These are phyloP conservation scores for Cardamine chenopodiifolia DNA, from an alignment of 345 rosid genomes.

Conservation along the genomic window DNA sequence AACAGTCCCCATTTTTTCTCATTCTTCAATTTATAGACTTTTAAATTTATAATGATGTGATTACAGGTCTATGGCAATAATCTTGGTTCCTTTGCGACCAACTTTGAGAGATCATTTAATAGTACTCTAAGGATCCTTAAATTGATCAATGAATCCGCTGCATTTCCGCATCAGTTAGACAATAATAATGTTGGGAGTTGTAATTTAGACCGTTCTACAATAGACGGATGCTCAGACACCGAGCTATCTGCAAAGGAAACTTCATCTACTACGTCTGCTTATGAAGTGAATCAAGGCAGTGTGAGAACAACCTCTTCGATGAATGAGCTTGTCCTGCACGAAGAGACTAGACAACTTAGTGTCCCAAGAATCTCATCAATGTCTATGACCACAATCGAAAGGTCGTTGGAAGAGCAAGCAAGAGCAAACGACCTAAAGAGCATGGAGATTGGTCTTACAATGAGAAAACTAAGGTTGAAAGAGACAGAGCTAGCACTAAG, in stretches of 20 bases:
- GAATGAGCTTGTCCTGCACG: constrained; percentile 49
- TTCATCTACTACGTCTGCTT: constrained; percentile 30
- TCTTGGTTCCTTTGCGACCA: constrained; percentile 60
- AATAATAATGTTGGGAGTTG: constrained; percentile 36
- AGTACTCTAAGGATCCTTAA: constrained; percentile 84
- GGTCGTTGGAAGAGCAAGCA: constrained; percentile 61
- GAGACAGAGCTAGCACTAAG: constrained; percentile 56
- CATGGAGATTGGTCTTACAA: constrained; percentile 56
- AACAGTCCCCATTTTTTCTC: background rate
- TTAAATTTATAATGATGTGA: constrained; percentile 15
- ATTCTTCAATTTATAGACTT: background rate
- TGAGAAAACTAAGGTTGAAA: constrained; percentile 56
- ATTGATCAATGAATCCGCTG: constrained; percentile 59
- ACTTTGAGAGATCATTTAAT: constrained; percentile 82
- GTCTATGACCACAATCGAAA: constrained; percentile 49
- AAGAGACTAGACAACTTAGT: constrained; percentile 46
- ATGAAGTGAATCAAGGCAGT: constrained; percentile 49
- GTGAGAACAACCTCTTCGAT: constrained; percentile 29
- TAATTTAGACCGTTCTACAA: constrained; percentile 31
- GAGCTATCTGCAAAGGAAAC: constrained; percentile 39
- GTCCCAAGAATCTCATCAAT: constrained; percentile 42
- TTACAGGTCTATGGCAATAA: constrained; percentile 80
- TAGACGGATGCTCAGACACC: constrained; percentile 43
- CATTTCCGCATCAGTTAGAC: constrained; percentile 35
- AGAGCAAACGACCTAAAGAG: constrained; percentile 78